Conservation (phyloP, 805 yeast genomes). For the Wickerhamomyces ciferrii region DNA sequence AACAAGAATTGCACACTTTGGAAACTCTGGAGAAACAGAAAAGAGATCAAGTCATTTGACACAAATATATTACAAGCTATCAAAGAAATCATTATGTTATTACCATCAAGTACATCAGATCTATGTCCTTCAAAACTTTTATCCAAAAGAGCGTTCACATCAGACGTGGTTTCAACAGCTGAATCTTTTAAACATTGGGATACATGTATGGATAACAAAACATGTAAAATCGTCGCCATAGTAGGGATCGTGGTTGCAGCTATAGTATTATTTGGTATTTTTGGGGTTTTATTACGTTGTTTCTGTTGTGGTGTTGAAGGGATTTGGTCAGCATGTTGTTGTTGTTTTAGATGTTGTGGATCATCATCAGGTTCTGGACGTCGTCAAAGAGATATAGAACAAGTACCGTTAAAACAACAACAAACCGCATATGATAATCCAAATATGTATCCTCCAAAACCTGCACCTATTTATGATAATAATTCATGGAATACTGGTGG, state of each 20-base stretch:
- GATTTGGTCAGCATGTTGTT: constrained; percentile 44
- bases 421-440: constrained; percentile 12
- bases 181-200: constrained; percentile 62
- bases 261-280: constrained; percentile 49
- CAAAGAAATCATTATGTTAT: background rate
- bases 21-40: no score
- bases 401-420: constrained; percentile 5
- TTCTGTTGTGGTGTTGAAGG: constrained; percentile 52
- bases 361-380: background rate
- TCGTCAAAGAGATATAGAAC: constrained; percentile 3
- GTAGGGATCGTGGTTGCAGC: constrained; percentile 62
- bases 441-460: constrained; percentile 15
- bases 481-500: constrained; percentile 1
- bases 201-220: constrained; percentile 71
- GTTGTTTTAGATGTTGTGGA: constrained; percentile 36
- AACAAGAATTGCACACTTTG: no score
- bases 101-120: background rate
- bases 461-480: constrained; percentile 2
- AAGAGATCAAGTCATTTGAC: no score
- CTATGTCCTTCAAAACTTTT: constrained; percentile 2
- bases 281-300: constrained; percentile 51
- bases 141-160: background rate
- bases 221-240: constrained; percentile 74
- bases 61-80: background rate
- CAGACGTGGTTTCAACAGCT: constrained; percentile 26